Base-by-base conservation (phyloP, 192 early-diverging fungal genomes). In the Thamnidium elegans region DNA sequence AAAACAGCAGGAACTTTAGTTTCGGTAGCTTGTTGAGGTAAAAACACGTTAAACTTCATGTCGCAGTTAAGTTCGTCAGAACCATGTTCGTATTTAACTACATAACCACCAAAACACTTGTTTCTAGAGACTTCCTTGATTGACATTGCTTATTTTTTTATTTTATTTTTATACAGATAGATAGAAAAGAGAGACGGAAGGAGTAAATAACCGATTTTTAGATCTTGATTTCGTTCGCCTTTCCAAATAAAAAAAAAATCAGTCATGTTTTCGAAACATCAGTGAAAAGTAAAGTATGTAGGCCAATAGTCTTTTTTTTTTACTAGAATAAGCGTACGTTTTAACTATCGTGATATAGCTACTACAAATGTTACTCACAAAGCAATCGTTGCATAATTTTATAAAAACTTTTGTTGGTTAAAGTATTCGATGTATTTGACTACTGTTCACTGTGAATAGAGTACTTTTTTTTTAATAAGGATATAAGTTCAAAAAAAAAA, bases 11-110 rank as follows among this genome's bases (percentile, higher is more conserved):
- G 84, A 4, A 77, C 56, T 9, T 53, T 62, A 15, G 36, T 30
- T 63, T 70, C 65, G 3, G 45, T 69, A 3, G 77, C 65, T 34
- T 62, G 51, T 52, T 81, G 77, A 14, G 94, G 94, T 39, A 91
- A 59, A 66, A 86, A 96, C 43, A 90, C 82, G 66, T 81, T 87
- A 71, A 93, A 89, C 34, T 79, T 79, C 89, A 95, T 95, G 50
- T 79, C 85, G 74, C 89, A 86, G 4, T 75, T 67, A 3, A 87
- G 79, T 17, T 75, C 66, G 2, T 67, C 44, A 13, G 93, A 94
- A 7, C 52, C 17, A 66, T 95, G 93, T 7, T 81, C 52, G 66
- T 88, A 93, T 74, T 93, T 93, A 63, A 77, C 66, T 36, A 91
- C 77, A 36, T 80, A 69, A 67, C 92, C 92, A 39, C 72, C 81